These are phyloP conservation scores for Brettanomyces naardenensis DNA, from an alignment of 805 yeast genomes.

Conservation along the genomic window DNA sequence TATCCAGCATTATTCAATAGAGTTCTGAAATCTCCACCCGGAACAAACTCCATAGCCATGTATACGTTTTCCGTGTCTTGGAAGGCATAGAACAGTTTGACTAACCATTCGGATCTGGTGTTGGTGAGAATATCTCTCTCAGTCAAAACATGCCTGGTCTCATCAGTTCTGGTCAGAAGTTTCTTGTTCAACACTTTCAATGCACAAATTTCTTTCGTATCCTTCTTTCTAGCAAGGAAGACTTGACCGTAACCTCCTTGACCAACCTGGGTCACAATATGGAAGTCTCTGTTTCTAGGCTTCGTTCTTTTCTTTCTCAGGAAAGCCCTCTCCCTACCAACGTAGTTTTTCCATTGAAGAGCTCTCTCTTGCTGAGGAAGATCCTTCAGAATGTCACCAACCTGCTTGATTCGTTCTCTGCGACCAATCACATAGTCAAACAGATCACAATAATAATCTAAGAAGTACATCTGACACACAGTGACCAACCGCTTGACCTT, in stretches of 20 bases:
- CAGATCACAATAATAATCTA: conserved; percentile 94
- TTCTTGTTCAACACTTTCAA: conserved; percentile 85
- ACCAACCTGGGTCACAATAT: conserved; percentile 95
- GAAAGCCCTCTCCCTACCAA: conserved; percentile 75
- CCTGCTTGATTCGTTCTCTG: conserved; percentile 71
- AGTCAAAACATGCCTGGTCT: conserved; percentile 89
- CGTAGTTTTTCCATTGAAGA: conserved; percentile 68
- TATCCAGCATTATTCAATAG: conserved; percentile 88
- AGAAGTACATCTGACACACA: conserved; percentile 87
- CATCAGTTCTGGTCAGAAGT: conserved; percentile 80
- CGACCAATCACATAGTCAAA: conserved; percentile 87
- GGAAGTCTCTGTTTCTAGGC: conserved; percentile 92
- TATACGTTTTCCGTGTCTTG: conserved; percentile 88
- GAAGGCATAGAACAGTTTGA: conserved; percentile 86
- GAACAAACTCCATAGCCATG: conserved; percentile 98
- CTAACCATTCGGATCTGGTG: conserved; percentile 93
- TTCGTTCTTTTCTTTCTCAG: conserved; percentile 84
- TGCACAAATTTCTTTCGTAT: conserved; percentile 93
- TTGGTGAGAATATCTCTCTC: conserved; percentile 97
- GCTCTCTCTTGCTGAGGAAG: conserved; percentile 32
- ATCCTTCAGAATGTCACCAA: conserved; percentile 43
- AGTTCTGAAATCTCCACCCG: conserved; percentile 98
- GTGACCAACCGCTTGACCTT: conserved; percentile 81
- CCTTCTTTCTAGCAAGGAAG: conserved; percentile 89
- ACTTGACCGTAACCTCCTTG: conserved; percentile 99